Base-by-base conservation (phyloP, 345 rosid species). In the Salix brachista region DNA sequence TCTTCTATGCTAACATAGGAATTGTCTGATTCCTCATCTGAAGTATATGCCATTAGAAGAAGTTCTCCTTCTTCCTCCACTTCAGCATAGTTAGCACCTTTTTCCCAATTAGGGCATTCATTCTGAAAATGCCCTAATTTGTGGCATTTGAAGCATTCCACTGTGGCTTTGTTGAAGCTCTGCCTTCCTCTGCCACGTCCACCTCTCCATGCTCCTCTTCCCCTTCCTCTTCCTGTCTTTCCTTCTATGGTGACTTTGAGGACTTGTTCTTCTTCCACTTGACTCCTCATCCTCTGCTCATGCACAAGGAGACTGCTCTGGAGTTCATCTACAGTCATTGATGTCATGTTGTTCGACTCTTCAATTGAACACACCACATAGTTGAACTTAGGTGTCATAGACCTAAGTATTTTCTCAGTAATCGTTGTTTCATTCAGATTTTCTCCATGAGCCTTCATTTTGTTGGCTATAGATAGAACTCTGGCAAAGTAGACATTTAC, bases 381-480 rank as follows among this genome's bases (percentile, higher is more conserved):
- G 0, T 58, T 72, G 44, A 71, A 78, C 10, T 39, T 71, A 0
- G 12, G 9, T 0, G 28, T 72, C 6, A 78, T 16, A 0, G 67
- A 61, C 10, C 70, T 17, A 4, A 70, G 65, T 6, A 64, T 79
- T 18, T 74, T 69, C 8, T 69, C 65, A 12, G 69, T 60, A 5
- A 74, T 74, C 36, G 21, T 26, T 5, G 69, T 41, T 44, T 79
- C 82, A 1, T 46, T 7, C 36, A 79, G 28, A 2, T 37, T 36
- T 68, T 74, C 78, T 4, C 69, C 44, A 56, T 58, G 39, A 19
- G 56, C 68, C 34, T 60, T 23, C 78, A 74, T 79, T 18, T 39
- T 66, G 48, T 79, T 79, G 32, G 73, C 41, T 11, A 79, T 32
- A 0, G 44, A 3, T 60, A 79, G 28, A 21, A 68, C 74, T 37